phyloP scores from a whole-genome alignment of 2,329 filamentous ascomycete species.

The Akanthomyces dipterigenus region DNA sequence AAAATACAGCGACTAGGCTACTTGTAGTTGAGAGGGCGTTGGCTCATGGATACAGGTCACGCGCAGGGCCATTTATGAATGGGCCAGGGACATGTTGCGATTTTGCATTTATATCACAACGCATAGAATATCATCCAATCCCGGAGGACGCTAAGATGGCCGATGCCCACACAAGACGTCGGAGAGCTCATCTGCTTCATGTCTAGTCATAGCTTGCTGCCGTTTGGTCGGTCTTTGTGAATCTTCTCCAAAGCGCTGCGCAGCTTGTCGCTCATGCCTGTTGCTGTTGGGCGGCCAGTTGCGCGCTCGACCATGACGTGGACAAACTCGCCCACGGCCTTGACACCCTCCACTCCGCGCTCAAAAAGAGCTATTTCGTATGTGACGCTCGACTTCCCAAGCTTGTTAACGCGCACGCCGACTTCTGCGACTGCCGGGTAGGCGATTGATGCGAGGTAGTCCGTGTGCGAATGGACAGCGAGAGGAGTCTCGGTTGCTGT shows the following conservation, averaged over 20 bases:
- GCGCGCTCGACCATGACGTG: slow-evolving; percentile 82
- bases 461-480: slow-evolving; percentile 77
- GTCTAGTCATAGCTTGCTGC: slow-evolving; percentile 13
- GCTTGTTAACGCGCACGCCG: slow-evolving; percentile 71
- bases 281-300: slow-evolving; percentile 57
- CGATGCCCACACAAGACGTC: neutral
- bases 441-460: slow-evolving; percentile 75
- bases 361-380: slow-evolving; percentile 89
- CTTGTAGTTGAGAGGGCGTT: neutral
- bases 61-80: neutral
- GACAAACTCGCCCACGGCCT: slow-evolving; percentile 77
- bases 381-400: slow-evolving; percentile 79
- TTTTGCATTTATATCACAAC: neutral
- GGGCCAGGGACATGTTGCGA: neutral
- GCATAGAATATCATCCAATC: too few relatives aligned
- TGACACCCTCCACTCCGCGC: slow-evolving; percentile 63
- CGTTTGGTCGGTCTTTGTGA: slow-evolving; percentile 9
- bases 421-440: slow-evolving; percentile 81
- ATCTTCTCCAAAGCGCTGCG: slow-evolving; percentile 54
- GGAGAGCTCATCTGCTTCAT: neutral
- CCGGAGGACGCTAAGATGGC: too few relatives aligned
- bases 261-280: slow-evolving; percentile 57
- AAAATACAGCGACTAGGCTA: neutral
- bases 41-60: neutral
- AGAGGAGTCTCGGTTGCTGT: slow-evolving; percentile 69